Evolutionary conservation across 23 red algal genomes (phyloP), one percentile per base, ranked within the genome.

Genomic region (Chondrus crispus): DNA sequence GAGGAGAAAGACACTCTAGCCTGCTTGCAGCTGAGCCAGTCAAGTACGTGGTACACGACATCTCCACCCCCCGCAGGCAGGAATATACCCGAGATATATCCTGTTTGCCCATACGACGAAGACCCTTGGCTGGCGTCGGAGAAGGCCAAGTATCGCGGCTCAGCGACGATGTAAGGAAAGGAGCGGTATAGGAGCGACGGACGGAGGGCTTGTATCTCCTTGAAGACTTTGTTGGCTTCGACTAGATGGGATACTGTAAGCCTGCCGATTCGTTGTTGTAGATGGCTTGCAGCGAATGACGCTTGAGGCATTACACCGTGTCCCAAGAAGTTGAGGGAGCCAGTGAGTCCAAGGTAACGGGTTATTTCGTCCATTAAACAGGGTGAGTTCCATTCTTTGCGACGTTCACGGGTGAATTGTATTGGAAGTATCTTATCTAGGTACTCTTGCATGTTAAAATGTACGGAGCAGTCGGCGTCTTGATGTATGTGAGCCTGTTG

Each of bases 381-480:
- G 35, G 26, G 7, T 8, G 37, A 20, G 43, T 53, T 46, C 49
- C 51, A 75, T n/a, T 66, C 19, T 42, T 66, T 69, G 6, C 55
- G 41, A 28, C 82, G 37, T n/a, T 3, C 41, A 29, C 18, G 36
- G 49, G 35, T 40, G 41, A 66, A 48, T 20, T 36, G 24, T 71
- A 69, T 24, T 39, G 16, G 55, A 38, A 32, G 28, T n/a, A 69
- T 71, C 82, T 49, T 48, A 48, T 87, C 35, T 11, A 87, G 10
- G 46, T 69, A 87, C 43, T 87, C 83, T 28, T 71, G 8, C 83
- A 87, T 87, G 55, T 69, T 57, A 19, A 71, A 2, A 1, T 9
- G 10, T 11, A 72, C 22, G 2, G 82, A 46, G 16, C 20, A 49
- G n/a, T 72, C 37, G 22, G 18, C 46, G 10, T 64, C 10, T 8